Percentiles rank a stretch among this genome's conserved stretches.
Conservation (phyloP, 2,329 filamentous ascomycete species). For the Colletotrichum orchidophilum region DNA sequence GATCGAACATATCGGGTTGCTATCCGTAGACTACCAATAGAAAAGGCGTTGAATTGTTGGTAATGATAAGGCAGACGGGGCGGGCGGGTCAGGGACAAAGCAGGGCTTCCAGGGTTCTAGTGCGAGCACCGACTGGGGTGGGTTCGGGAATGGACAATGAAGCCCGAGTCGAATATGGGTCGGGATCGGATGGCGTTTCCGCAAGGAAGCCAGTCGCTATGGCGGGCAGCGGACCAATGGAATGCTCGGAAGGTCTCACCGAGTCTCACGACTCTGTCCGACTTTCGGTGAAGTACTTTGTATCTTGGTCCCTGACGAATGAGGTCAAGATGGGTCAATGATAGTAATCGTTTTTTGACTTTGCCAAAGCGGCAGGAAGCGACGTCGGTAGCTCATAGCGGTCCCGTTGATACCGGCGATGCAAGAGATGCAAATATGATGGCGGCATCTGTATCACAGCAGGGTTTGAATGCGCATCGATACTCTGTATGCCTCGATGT, state of each 20-base stretch:
- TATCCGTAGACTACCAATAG: not conserved
- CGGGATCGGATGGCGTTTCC: slow-evolving; percentile 4
- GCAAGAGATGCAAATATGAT: not conserved
- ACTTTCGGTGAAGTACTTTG: not conserved
- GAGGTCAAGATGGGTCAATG: not conserved
- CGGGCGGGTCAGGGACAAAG: not conserved
- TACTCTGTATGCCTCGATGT: not conserved
- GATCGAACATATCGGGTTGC: not conserved
- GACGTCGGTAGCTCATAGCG: not conserved
- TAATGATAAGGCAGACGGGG: slow-evolving; percentile 6
- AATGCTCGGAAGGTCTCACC: not conserved
- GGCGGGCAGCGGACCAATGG: not conserved
- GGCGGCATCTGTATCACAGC: not conserved
- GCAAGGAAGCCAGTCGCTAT: not conserved
- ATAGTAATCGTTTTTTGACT: not conserved
- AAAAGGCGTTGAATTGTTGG: not conserved
- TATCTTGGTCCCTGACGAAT: not conserved
- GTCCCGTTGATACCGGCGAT: not conserved
- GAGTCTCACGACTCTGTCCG: not conserved
- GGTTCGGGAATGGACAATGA: not conserved
- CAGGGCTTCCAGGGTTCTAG: not conserved
- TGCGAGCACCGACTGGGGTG: not conserved
- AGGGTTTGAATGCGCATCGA: not conserved
- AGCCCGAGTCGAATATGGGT: not conserved
- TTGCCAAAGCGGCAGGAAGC: not conserved